Evolutionary conservation across 179 eudicot genomes (phyloP).

Genomic region (Silene coronaria): DNA sequence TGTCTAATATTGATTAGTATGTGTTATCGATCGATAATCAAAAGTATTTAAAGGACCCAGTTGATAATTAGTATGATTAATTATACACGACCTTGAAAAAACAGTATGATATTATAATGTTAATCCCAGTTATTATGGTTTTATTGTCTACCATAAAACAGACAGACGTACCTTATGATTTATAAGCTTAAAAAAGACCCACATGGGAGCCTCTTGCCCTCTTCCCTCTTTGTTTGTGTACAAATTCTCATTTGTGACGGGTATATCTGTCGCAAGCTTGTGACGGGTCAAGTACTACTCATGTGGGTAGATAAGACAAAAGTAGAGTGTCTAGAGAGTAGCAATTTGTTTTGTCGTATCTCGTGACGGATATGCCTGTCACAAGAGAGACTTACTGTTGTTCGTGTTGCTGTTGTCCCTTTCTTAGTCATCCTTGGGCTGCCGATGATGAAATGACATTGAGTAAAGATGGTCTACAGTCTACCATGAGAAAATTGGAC

Average conservation of each 20-base stretch:
- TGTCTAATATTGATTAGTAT: constrained; percentile 5
- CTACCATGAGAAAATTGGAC: background rate
- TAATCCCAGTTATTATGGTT: constrained; percentile 17
- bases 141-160: constrained; percentile 21
- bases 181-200: constrained; percentile 20
- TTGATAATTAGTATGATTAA: background rate
- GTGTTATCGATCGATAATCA: background rate
- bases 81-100: constrained; percentile 17
- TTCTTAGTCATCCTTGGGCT: constrained; percentile 9
- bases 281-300: too few relatives aligned
- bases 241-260: too few relatives aligned
- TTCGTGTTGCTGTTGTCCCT: constrained; percentile 5
- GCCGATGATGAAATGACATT: constrained; percentile 12
- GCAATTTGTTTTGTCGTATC: too few relatives aligned
- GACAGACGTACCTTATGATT: constrained; percentile 19
- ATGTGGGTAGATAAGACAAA: too few relatives aligned
- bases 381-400: too few relatives aligned
- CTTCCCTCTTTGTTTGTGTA: too few relatives aligned
- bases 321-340: too few relatives aligned
- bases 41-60: constrained; percentile 5
- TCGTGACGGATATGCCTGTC: too few relatives aligned
- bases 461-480: background rate
- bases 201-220: constrained; percentile 17
- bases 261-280: too few relatives aligned
- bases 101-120: constrained; percentile 16